Evolutionary conservation across 2,329 filamentous ascomycete species (phyloP).

Genomic region (Nannizziopsis arthrosporioides): DNA sequence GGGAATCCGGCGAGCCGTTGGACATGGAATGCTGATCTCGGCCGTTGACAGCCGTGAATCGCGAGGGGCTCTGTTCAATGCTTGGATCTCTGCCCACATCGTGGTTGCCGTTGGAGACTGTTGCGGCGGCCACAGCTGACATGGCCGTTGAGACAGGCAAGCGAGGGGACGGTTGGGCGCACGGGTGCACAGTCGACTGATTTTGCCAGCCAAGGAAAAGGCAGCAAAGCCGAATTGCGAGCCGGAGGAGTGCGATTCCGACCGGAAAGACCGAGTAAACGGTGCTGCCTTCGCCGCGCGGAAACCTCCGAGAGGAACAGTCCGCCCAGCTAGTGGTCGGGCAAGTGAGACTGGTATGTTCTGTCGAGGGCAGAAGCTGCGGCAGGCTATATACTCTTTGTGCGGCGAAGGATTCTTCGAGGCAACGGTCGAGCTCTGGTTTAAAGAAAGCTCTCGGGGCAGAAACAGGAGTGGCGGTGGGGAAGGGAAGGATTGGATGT

Average conservation of each 20-base stretch:
- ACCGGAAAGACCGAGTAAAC: background rate
- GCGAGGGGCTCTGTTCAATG: conserved; percentile 33
- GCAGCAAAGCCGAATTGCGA: background rate
- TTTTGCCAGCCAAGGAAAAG: background rate
- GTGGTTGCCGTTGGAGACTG: conserved; percentile 24
- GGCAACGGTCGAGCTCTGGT: background rate
- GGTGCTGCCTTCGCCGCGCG: background rate
- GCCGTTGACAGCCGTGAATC: conserved; percentile 38
- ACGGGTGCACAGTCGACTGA: background rate
- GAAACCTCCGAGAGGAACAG: no score
- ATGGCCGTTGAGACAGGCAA: conserved; percentile 17
- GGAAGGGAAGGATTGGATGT: background rate
- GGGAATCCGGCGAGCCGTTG: conserved; percentile 15
- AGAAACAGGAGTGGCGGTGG: background rate
- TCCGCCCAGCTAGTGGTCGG: no score
- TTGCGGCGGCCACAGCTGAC: conserved; percentile 27
- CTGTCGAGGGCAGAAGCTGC: no score
- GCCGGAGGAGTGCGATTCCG: background rate
- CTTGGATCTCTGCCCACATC: conserved; percentile 18
- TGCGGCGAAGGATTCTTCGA: no score
- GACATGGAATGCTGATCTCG: conserved; percentile 20
- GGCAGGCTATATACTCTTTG: no score
- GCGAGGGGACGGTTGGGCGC: background rate
- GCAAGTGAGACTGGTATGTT: no score
- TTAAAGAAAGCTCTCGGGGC: background rate